Base-by-base conservation (phyloP, 306 rosid genomes). In the Quillaja saponaria region DNA sequence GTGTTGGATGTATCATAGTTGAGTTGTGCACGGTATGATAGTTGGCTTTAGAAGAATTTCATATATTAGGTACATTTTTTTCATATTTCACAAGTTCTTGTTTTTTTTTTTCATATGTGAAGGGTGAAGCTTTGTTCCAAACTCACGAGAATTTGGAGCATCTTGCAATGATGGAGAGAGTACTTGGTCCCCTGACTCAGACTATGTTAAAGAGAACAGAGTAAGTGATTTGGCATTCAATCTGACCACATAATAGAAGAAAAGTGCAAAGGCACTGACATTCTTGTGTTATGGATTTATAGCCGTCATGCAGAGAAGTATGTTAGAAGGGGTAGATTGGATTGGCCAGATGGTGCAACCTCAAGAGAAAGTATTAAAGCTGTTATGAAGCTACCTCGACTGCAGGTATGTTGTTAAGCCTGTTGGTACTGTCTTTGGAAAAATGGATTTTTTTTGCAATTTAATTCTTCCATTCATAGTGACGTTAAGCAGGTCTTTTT, bases 131-230 rank as follows among this genome's bases (percentile, higher is more conserved):
- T 2, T 73, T 92, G 74, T 92, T 92, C 54, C 96, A 92, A 78
- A 92, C 99, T 47, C 99, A 92, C 10, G 99, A 92, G 66, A 92
- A 89, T 77, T 76, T 92, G 55, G 96, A 92, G 76, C 99, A 89
- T 76, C 90, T 92, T 6, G 95, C 99, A 6, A 89, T 92, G 99
- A 92, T 92, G 96, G 99, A 92, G 72, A 81, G 96, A 38, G 96
- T 83, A 34, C 84, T 92, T 20, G 99, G 99, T 3, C 74, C 84
- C 5, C 37, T 89, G 10, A 91, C 99, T 0, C 85, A 73, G 62
- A 84, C 82, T 18, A 80, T 89, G 69, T 66, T 89, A 61, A 88
- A 85, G 83, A 84, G 78, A 78, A 75, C 57, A 31, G 91, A 89
- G 99, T 92, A 71, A 79, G 99, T 71, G 46, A 53, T 52, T 55